Conservation (phyloP, 2,329 filamentous ascomycete species). For the Pseudonectria foliicola region DNA sequence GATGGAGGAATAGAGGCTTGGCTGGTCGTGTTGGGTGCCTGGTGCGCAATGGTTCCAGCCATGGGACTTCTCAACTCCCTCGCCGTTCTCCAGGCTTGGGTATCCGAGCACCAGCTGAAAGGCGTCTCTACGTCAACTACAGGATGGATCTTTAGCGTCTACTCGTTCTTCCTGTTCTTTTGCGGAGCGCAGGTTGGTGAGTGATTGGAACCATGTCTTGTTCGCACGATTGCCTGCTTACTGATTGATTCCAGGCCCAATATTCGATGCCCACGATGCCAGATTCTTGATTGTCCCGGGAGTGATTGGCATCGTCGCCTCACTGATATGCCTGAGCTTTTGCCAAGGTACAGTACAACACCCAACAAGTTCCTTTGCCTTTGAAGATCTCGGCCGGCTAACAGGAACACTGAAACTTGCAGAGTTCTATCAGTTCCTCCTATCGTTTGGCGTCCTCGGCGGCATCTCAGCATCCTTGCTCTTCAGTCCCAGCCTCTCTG, state of each 20-base stretch:
- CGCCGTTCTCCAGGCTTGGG: constrained; percentile 60
- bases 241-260: constrained; percentile 33
- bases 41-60: constrained; percentile 55
- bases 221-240: no score
- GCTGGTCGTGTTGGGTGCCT: constrained; percentile 65
- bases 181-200: constrained; percentile 59
- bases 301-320: constrained; percentile 45
- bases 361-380: not conserved
- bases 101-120: constrained; percentile 55
- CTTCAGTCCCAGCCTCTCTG: constrained; percentile 61
- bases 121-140: constrained; percentile 51
- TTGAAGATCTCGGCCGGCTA: not conserved
- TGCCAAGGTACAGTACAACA: constrained; percentile 37
- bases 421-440: constrained; percentile 64
- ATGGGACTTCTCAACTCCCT: constrained; percentile 62
- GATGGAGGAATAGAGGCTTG: constrained; percentile 63
- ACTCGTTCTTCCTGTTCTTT: constrained; percentile 64
- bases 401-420: constrained; percentile 1
- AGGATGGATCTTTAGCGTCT: constrained; percentile 69
- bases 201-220: no score
- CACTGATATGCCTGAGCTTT: constrained; percentile 50
- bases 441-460: constrained; percentile 60
- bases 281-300: constrained; percentile 51
- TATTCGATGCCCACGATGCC: constrained; percentile 64
- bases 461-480: constrained; percentile 60